Base-by-base conservation (phyloP, 805 yeast genomes). In the Monosporozyma servazzii region DNA sequence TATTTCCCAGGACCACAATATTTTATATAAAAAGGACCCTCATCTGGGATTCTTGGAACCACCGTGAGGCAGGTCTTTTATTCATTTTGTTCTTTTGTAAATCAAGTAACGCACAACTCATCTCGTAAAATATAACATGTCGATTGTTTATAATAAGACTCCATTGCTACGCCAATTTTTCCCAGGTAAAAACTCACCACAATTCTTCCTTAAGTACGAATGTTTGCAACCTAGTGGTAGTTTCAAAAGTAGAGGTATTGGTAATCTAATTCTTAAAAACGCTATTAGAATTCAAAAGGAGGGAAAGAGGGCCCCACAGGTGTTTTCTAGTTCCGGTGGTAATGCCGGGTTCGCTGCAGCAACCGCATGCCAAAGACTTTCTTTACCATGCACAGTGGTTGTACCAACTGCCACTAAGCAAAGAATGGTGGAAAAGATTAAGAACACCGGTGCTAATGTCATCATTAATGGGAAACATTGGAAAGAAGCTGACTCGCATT, bases 161-260 rank as follows among this genome's bases (percentile, higher is more conserved):
- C 64, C 64, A 8, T 31, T 60, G 13, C 45, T 60, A 43, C 59
- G 55, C 31, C 58, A 59, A 39, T 41, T 50, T 17, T 60, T 60
- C 30, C 51, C 55, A 3, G 51, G 53, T 18, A 41, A 53, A 18
- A 25, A 47, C n/a, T 20, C 43, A 18, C 61, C 63, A 25, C 66
- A 75, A 17, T 66, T 78, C 1, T 66, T 72, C 36, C 64, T 78
- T 50, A 79, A 79, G 55, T 71, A 74, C 54, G 83, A 80, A 56
- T 70, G 66, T 48, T 70, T 74, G 30, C 83, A 79, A 57, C 83
- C 83, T 5, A 71, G 80, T 11, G 82, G 82, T 0, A 75, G 80
- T 51, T 79, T 79, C 66, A 79, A 79, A 62, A 67, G 78, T 20
- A 67, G 84, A 57, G 83, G 84, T 0, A 69, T 79, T 29, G 81